Percentiles rank a stretch among this genome's conserved stretches.
phyloP scores from a whole-genome alignment of 139 green algal species.

The Chlamydomonas asymmetrica region DNA sequence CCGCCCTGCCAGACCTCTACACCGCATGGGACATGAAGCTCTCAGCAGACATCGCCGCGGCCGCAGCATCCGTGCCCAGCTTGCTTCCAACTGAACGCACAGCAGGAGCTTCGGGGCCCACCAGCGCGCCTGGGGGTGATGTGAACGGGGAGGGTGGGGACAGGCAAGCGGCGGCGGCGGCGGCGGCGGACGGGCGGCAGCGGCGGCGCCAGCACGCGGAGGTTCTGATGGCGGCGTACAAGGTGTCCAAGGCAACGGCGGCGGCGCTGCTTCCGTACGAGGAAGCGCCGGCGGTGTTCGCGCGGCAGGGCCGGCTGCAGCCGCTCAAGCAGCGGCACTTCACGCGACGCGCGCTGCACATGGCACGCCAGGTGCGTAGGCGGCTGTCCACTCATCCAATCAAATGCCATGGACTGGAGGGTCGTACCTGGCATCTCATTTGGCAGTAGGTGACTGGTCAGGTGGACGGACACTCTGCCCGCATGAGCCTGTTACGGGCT shows the following conservation, averaged over 20 bases:
- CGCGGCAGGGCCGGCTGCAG: constrained; percentile 28
- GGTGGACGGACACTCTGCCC: not conserved
- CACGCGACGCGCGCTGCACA: constrained; percentile 13
- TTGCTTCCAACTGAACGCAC: not conserved
- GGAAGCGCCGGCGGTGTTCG: not conserved
- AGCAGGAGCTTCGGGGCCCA: not conserved
- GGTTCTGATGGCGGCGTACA: constrained; percentile 1
- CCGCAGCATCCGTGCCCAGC: too few species aligned
- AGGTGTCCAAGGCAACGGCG: constrained; percentile 28
- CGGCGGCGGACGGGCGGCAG: too few species aligned
- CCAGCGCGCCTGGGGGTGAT: not conserved
- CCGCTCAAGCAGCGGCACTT: constrained; percentile 31
- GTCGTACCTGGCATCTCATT: not conserved
- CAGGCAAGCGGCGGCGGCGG: not conserved
- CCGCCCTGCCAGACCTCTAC: constrained; percentile 12
- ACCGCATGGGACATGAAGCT: constrained; percentile 7
- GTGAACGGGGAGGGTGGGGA: not conserved
- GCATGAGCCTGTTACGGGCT: too few species aligned
- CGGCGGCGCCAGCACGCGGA: too few species aligned
- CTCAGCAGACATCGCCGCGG: not conserved
- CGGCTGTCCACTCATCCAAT: not conserved
- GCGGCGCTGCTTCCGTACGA: constrained; percentile 21
- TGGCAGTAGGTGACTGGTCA: not conserved
- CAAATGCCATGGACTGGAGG: not conserved
- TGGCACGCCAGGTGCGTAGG: constrained; percentile 26